Evolutionary conservation across 1,284 basidiomycete genomes (phyloP).

Genomic region (Porodaedalea pini): DNA sequence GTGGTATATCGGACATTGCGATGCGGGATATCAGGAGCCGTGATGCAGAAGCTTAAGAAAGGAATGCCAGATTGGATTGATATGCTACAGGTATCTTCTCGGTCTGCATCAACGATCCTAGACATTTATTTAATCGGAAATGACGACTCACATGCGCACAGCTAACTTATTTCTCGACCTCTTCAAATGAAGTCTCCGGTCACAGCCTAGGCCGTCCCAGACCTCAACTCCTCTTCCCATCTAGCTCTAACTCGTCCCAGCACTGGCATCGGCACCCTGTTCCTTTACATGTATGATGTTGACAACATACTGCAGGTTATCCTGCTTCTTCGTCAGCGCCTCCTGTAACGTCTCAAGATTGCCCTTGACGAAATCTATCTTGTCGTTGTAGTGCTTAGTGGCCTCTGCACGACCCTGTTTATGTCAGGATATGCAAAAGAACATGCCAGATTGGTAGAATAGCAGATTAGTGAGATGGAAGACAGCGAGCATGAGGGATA

Average conservation of each 20-base stretch:
- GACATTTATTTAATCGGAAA: too few species aligned
- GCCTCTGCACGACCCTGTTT: slow-evolving; percentile 76
- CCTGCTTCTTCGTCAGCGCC: slow-evolving; percentile 85
- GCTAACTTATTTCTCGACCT: too few species aligned
- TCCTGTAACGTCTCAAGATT: slow-evolving; percentile 84
- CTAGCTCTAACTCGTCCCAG: background rate
- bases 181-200: too few species aligned
- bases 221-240: background rate
- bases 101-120: too few species aligned
- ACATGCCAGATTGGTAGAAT: background rate
- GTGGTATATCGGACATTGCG: too few species aligned
- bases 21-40: too few species aligned
- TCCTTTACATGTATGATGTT: slow-evolving; percentile 78
- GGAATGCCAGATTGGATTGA: too few species aligned
- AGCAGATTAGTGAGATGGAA: slow-evolving; percentile 1
- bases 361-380: slow-evolving; percentile 72
- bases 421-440: background rate
- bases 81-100: too few species aligned
- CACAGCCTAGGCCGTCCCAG: too few species aligned
- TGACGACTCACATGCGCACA: too few species aligned
- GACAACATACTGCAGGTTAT: slow-evolving; percentile 75
- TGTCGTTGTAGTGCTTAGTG: slow-evolving; percentile 68
- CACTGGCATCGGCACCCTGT: slow-evolving; percentile 35
- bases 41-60: too few species aligned
- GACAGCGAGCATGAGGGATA: slow-evolving; percentile 24